Base-by-base conservation (phyloP, 768 basidiomycete species). In the Xerocomellus amylosporus region DNA sequence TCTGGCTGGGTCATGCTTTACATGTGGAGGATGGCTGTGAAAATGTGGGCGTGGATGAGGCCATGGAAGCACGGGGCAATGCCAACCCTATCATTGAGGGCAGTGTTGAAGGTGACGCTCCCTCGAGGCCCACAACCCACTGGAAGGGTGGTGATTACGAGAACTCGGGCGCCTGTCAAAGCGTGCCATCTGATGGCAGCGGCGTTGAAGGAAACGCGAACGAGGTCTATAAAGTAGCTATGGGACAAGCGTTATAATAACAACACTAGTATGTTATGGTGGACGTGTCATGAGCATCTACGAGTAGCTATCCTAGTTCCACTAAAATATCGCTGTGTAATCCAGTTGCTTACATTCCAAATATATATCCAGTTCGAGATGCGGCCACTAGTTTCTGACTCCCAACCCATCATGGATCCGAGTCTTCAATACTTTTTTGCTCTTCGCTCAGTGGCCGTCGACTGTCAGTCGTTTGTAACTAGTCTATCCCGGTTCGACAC, bases 81-180 rank as follows among this genome's bases (percentile, higher is more conserved):
- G 52, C 34, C 14, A 44, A 12, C 4, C 39, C 34, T 31, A n/a
- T 22, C n/a, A 2, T 34, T 1, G 54, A 45, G 26, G 63, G 58
- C 56, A 14, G 63, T 60, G 58, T 26, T 22, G 48, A 37, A 10
- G 46, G 39, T 45, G n/a, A 50, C 53, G 37, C n/a, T 41, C 10
- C 43, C 20, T 40, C 41, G n/a, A 40, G 15, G 20, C 28, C 12
- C 2, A 14, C 33, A 6, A 24, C 30, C 8, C 39, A 30, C 28
- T 33, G 7, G 20, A 26, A 34, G 54, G 55, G 56, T 47, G 45
- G 37, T 34, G 56, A 53, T 59, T 46, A 62, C 59, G 63, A 58
- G 31, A 56, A 38, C 33, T 24, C 6, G 19, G 52, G 38, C 33
- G 59, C 39, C 19, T 46, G n/a, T 49, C 26, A 41, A 20, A 36